phyloP scores from a whole-genome alignment of 345 rosid species.

The Ailanthus altissimus region DNA sequence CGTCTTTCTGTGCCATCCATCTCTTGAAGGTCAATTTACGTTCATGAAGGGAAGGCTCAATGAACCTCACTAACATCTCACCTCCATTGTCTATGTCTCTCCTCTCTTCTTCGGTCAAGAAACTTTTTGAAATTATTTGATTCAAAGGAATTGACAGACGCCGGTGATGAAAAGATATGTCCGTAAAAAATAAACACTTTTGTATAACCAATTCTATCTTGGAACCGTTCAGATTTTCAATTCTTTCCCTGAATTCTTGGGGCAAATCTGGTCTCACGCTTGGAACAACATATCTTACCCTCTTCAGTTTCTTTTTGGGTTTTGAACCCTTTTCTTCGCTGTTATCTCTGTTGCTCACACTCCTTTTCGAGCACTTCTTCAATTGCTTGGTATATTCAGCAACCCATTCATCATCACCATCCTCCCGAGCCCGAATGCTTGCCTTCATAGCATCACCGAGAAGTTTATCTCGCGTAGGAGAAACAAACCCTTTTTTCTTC shows the following conservation, averaged over 20 bases:
- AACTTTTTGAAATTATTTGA: not conserved
- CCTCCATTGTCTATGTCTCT: not conserved
- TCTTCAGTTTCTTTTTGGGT: not conserved
- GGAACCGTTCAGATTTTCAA: not conserved
- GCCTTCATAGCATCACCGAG: conserved; percentile 6
- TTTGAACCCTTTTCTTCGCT: not conserved
- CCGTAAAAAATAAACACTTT: not conserved
- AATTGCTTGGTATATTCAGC: not conserved
- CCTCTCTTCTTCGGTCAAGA: not conserved
- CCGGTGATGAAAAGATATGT: not conserved
- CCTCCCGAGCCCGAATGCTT: not conserved
- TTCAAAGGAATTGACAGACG: not conserved
- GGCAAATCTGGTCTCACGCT: not conserved
- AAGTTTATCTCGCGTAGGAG: not conserved
- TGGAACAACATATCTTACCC: not conserved
- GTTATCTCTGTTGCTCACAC: not conserved
- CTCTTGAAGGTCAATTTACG: not conserved
- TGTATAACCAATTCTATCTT: not conserved
- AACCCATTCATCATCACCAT: not conserved
- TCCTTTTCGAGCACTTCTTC: not conserved
- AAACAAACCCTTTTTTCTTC: not conserved
- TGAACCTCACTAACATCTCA: not conserved
- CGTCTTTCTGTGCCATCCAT: not conserved
- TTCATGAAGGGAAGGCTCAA: not conserved
- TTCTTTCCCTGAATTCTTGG: not conserved